phyloP scores from a whole-genome alignment of 2,329 filamentous ascomycete species.

The Aspergillus fumigatiaffinis region DNA sequence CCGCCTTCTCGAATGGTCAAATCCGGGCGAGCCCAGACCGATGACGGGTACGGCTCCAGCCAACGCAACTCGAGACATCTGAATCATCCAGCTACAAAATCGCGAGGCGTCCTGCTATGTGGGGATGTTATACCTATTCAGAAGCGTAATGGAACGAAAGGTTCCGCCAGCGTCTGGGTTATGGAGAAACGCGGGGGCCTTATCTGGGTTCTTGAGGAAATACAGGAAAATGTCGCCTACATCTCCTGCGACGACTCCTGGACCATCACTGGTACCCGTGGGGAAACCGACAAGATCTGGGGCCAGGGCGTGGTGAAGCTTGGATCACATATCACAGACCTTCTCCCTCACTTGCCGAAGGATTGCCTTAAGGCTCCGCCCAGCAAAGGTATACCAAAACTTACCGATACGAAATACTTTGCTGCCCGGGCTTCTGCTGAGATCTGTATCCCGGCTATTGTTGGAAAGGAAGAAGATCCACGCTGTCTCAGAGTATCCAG shows the following conservation, averaged over 20 bases:
- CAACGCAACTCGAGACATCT: conserved; percentile 52
- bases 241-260: conserved; percentile 75
- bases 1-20: conserved; percentile 56
- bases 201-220: conserved; percentile 98
- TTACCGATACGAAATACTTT: conserved; percentile 71
- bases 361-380: conserved; percentile 63
- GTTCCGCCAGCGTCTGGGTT: conserved; percentile 94
- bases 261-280: conserved; percentile 63
- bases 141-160: conserved; percentile 87
- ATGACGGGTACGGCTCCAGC: conserved; percentile 53
- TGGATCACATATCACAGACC: conserved; percentile 69
- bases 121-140: conserved; percentile 98
- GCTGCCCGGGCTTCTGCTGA: conserved; percentile 74
- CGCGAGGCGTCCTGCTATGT: conserved; percentile 84
- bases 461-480: conserved; percentile 67
- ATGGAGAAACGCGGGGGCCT: conserved; percentile 93
- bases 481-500: conserved; percentile 80
- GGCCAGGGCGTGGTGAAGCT: conserved; percentile 63
- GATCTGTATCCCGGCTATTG: conserved; percentile 77
- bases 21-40: conserved; percentile 51
- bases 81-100: conserved; percentile 70
- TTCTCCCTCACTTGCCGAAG: conserved; percentile 78
- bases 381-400: conserved; percentile 72
- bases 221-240: conserved; percentile 85
- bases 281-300: conserved; percentile 84